Evolutionary conservation across 805 yeast species (phyloP), one percentile per base, ranked within the genome.

Genomic region (Ogataea parapolymorpha): DNA sequence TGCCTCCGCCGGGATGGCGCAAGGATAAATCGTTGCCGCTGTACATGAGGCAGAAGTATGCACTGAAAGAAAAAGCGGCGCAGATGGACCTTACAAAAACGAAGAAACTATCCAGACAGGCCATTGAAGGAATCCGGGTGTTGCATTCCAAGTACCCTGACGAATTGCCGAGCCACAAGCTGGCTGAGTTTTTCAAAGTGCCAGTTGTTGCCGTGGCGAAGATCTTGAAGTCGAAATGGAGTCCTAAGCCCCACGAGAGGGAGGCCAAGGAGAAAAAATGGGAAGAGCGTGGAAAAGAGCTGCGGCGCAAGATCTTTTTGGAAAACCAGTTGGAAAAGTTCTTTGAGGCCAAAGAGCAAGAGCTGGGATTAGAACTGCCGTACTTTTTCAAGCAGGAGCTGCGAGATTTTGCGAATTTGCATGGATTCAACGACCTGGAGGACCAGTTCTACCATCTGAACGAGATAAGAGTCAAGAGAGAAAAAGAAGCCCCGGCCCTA

Each of bases 131-230:
- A 41, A 70, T 90, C 4, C 65, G 85, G 40, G 58, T 67, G 4
- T 52, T 88, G 34, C 83, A 79, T 51, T 62, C 61, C 11, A 66
- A 72, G 40, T 61, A 68, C 46, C 96, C 96, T 0, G 70, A 74
- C n/a, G 63, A 60, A 16, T 48, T 85, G 38, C 75, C 74, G 4
- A 72, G 82, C 2, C 65, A 66, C 3, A 82, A 78, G 31, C 58
- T 90, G 5, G 82, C 88, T 0, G 67, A 73, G 24, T 74, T 73
- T 55, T 89, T 83, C 62, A 67, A 74, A 35, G 72, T 87, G 5
- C 83, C 93, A 1, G 91, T 95, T 1, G 95, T 89, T 50, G 85
- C 90, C 0, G 75, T 89, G 2, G 68, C 95, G 44, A 74, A 95
- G 48, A 87, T 90, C 14, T 58, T 90, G 49, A 80, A 78, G 56